Base-by-base conservation (phyloP, 78 protist genomes). In the Chrysochromulina parva region DNA sequence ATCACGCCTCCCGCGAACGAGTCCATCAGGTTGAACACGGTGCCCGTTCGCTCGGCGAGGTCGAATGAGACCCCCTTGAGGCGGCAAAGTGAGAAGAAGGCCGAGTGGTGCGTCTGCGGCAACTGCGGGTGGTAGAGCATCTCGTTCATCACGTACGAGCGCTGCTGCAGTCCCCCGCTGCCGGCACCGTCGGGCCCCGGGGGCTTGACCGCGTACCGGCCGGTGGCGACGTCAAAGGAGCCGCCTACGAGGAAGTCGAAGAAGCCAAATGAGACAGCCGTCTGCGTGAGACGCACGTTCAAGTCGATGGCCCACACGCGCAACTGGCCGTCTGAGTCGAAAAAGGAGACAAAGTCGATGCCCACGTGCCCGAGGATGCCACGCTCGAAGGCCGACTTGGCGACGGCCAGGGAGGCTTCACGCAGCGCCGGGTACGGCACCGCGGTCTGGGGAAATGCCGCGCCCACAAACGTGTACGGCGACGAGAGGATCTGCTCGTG, bases 291-390 rank as follows among this genome's bases (percentile, higher is more conserved):
- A 22, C 89, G 71, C 14, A 91, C 24, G 53, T 91, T 58, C 47
- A 91, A 59, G 90, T 91, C 93, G n/a, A 91, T 86, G 3, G 92
- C 93, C 92, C 93, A 91, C 53, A 91, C 11, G 17, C 91, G 90
- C 0, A 60, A 38, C 71, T 88, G 24, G 53, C 71, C 82, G 13
- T 48, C n/a, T 1, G 4, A 38, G 57, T 24, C 62, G 10, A 2
- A 7, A 84, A 57, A 91, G 28, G 85, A 90, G 50, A 91, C 85
- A 16, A 54, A 66, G 52, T 91, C 92, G 24, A 91, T 47, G 57
- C 84, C 52, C 24, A 89, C 57, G 58, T 67, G 38, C 9, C 93
- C 93, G 48, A 86, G 16, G 55, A 91, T 11, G 13, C 62, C n/a
- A 9, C 28, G 9, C 5, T 57, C 86, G 88, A 7, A 57, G 66